phyloP scores from a whole-genome alignment of 1,139 yeast species.

The Pichia sp. region DNA sequence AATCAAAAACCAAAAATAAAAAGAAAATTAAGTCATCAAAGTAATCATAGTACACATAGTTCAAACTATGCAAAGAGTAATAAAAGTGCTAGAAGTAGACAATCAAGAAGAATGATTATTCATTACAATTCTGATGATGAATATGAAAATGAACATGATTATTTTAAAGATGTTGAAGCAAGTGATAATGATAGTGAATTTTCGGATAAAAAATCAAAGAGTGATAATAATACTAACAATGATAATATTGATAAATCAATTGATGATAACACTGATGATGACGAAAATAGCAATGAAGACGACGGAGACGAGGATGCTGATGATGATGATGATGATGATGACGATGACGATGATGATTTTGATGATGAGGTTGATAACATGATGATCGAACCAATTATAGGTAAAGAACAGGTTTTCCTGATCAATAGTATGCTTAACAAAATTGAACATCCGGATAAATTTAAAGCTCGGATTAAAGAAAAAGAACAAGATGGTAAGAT shows the following conservation, averaged over 20 bases:
- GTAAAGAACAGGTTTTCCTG: constrained; percentile 46
- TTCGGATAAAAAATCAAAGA: constrained; percentile 15
- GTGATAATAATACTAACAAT: background rate
- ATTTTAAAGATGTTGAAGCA: constrained; percentile 11
- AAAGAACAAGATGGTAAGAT: constrained; percentile 22
- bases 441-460: constrained; percentile 30
- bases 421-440: constrained; percentile 45
- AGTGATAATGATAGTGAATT: constrained; percentile 1
- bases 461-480: constrained; percentile 21
- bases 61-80: constrained; percentile 10
- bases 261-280: constrained; percentile 26
- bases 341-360: constrained; percentile 27
- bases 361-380: constrained; percentile 34
- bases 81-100: constrained; percentile 11
- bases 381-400: constrained; percentile 47
- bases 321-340: constrained; percentile 27
- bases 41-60: constrained; percentile 8
- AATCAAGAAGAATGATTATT: constrained; percentile 7
- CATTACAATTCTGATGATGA: constrained; percentile 22
- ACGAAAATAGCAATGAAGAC: constrained; percentile 26
- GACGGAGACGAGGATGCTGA: constrained; percentile 25
- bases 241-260: background rate
- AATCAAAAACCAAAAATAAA: constrained; percentile 18
- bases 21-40: constrained; percentile 7
- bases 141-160: constrained; percentile 29